Evolutionary conservation across 805 yeast genomes (phyloP).

Genomic region (Lipomyces yamanashiensis): DNA sequence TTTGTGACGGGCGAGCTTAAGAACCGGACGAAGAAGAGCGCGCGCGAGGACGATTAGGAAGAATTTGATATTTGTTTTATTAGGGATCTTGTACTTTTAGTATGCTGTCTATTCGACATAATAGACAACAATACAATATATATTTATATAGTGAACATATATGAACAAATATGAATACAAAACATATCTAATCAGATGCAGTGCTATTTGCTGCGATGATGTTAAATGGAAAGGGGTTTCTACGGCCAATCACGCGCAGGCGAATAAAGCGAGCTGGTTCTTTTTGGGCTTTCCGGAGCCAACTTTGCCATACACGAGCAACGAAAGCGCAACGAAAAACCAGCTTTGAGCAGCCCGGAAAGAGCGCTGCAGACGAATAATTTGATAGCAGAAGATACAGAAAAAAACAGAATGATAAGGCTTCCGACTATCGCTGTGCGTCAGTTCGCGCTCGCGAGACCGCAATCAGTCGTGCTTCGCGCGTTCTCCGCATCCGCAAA

Average conservation of each 20-base stretch:
- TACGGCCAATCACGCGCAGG: constrained; percentile 10
- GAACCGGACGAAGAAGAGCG: constrained; percentile 1
- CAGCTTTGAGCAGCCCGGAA: not conserved
- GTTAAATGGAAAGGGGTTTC: not conserved
- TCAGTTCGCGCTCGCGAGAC: not conserved
- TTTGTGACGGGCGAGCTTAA: constrained; percentile 81
- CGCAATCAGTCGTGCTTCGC: constrained; percentile 1
- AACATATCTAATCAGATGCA: constrained; percentile 1
- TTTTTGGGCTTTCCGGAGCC: not conserved
- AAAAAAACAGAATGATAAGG: constrained; percentile 5
- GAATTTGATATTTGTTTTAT: too few relatives aligned
- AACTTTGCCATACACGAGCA: not conserved
- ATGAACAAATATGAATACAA: not conserved
- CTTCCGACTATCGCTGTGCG: constrained; percentile 10
- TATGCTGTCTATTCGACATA: too few relatives aligned
- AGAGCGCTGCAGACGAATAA: not conserved
- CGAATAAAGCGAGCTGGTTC: constrained; percentile 1
- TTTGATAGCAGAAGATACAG: not conserved
- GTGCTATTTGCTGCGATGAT: not conserved
- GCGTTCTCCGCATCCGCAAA: constrained; percentile 8
- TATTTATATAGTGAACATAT: too few relatives aligned
- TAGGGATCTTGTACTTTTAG: too few relatives aligned
- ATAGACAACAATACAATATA: too few relatives aligned
- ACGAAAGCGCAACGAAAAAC: not conserved
- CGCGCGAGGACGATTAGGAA: not conserved